These are phyloP conservation scores for Fragaria nilgerrensis DNA, from an alignment of 306 rosid species.

Conservation along the genomic window DNA sequence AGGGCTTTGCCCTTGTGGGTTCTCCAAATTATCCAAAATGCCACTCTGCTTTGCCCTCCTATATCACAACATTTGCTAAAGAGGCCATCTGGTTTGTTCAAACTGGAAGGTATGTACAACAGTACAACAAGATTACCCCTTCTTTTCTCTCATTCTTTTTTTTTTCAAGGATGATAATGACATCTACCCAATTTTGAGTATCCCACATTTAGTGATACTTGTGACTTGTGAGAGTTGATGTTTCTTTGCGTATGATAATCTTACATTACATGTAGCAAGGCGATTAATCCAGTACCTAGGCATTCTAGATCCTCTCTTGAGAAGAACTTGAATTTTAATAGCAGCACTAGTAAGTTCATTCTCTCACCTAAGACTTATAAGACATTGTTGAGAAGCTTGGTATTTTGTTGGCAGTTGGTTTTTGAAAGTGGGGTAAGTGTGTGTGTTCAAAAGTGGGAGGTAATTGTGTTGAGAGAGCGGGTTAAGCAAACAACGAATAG, in stretches of 20 bases:
- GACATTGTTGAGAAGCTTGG: too few relatives aligned
- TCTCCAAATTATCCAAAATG: constrained; percentile 1
- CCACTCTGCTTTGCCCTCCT: background rate
- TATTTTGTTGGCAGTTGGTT: too few relatives aligned
- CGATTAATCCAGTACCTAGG: background rate
- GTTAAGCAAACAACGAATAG: constrained; percentile 20
- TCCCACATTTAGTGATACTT: background rate
- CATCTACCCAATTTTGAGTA: background rate
- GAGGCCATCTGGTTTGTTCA: constrained; percentile 25
- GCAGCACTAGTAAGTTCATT: background rate
- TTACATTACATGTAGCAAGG: background rate
- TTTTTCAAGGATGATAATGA: too few relatives aligned
- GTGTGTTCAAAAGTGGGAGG: too few relatives aligned
- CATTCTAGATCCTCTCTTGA: too few relatives aligned
- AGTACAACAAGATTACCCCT: too few relatives aligned
- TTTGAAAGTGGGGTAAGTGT: too few relatives aligned
- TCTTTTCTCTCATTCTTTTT: too few relatives aligned
- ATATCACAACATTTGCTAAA: too few relatives aligned
- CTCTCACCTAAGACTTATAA: too few relatives aligned
- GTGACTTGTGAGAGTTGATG: background rate
- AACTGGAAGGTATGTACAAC: too few relatives aligned
- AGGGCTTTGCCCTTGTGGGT: constrained; percentile 33
- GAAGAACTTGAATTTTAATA: background rate
- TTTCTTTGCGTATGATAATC: background rate
- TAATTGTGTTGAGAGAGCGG: too few relatives aligned